Evolutionary conservation across 2,329 filamentous ascomycete species (phyloP), one percentile per base, ranked within the genome.

Genomic region (Microdochium trichocladiopsis): DNA sequence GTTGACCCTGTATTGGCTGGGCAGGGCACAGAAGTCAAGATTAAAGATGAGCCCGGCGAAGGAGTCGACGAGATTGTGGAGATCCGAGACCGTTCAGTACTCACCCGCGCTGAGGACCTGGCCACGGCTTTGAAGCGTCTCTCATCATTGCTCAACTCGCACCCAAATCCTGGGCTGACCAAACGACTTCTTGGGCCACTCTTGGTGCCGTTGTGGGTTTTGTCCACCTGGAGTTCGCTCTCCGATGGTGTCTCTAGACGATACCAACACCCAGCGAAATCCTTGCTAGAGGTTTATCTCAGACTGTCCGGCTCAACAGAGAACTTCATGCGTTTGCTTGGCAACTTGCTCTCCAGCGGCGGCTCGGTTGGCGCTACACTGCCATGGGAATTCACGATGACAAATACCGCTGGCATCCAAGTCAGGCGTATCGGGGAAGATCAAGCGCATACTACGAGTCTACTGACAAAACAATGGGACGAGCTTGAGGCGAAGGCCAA

Each of bases 91-190:
- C 71, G 6, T 64, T 53, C 18, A 14, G 63, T 77, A 0, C 55
- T 86, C 10, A 75, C 84, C 16, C 56, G 69, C 5, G 66, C 77
- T 3, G 60, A 69, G 1, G 68, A 77, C 2, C 65, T 89, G 4
- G 68, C 72, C 18, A 63, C 64, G 31, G 76, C 81, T 1, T 62
- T 90, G 2, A 72, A 69, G 28, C 75, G 84, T 16, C 64, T 90
- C 1, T 73, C 72, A 33, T 71, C 75, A 1, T 66, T 90, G 1
- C 63, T 84, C 1, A 71, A 79, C 21, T 85, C 83, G 0, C 86
- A 86, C 60, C 84, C 84, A 0, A 85, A 87, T 52, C 81, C 84
- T 0, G 83, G 83, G 0, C 67, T 89, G 10, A 79, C 83, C 47
- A 83, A 77, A 56, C 73, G 86, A 50, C 69, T 90, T 1, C 65